phyloP scores from a whole-genome alignment of 768 basidiomycete genomes.

The Suillus hirtellus region DNA sequence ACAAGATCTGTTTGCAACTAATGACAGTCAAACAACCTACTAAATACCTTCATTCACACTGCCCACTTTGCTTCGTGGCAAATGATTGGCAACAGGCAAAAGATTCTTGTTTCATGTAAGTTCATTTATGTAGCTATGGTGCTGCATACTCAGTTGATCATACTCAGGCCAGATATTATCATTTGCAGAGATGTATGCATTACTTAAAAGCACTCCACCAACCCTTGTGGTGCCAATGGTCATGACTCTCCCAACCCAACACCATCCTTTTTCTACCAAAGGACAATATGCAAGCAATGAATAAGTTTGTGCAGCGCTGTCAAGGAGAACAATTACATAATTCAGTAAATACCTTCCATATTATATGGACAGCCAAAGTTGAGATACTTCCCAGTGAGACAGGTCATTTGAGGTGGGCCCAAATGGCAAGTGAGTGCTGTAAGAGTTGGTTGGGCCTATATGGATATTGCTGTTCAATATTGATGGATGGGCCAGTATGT shows the following conservation, averaged over 20 bases:
- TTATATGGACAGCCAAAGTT: too few species aligned
- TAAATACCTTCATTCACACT: constrained; percentile 23
- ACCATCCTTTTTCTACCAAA: constrained; percentile 23
- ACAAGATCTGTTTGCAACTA: constrained; percentile 2
- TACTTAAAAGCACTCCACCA: constrained; percentile 29
- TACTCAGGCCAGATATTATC: constrained; percentile 26
- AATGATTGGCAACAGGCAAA: constrained; percentile 1
- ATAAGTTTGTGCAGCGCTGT: constrained; percentile 11
- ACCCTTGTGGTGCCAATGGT: constrained; percentile 12
- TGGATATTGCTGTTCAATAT: too few species aligned
- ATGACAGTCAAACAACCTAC: constrained; percentile 6
- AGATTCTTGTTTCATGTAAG: constrained; percentile 4
- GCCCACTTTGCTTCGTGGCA: constrained; percentile 30
- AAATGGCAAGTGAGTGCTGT: too few species aligned
- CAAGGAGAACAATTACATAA: background rate
- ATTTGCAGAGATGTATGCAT: constrained; percentile 37
- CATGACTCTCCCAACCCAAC: constrained; percentile 2
- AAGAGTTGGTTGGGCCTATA: too few species aligned
- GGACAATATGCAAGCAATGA: constrained; percentile 21
- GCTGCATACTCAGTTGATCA: background rate
- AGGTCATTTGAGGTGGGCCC: too few species aligned
- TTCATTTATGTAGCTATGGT: background rate
- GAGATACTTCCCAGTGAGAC: too few species aligned
- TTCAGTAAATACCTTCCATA: too few species aligned
- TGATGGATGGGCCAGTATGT: too few species aligned